phyloP scores from a whole-genome alignment of 768 basidiomycete genomes.

The Pilatotrama ljubarskyi region DNA sequence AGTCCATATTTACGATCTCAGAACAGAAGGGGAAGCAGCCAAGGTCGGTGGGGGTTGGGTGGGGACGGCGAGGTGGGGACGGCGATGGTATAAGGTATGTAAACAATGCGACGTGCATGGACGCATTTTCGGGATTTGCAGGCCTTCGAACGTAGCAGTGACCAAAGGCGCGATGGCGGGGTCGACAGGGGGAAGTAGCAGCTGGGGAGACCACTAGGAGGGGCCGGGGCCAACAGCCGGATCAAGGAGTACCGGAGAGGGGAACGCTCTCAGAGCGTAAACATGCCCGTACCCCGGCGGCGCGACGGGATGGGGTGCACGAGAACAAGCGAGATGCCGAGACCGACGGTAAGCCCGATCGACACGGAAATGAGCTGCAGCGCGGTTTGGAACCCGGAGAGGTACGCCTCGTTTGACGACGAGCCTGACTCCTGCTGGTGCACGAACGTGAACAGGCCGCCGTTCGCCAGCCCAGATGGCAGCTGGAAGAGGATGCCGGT shows the following conservation, averaged over 20 bases:
- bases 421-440: conserved; percentile 53
- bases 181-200: too few relatives aligned
- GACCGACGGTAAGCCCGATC: conserved; percentile 77
- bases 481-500: conserved; percentile 85
- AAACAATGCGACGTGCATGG: too few relatives aligned
- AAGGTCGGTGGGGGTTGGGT: too few relatives aligned
- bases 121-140: too few relatives aligned
- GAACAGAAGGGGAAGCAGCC: too few relatives aligned
- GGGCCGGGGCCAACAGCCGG: too few relatives aligned
- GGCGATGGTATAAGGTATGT: too few relatives aligned
- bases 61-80: too few relatives aligned
- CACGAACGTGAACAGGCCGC: conserved; percentile 75
- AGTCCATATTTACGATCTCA: too few relatives aligned
- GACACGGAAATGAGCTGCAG: conserved; percentile 76
- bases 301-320: conserved; percentile 65
- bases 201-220: too few relatives aligned
- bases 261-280: conserved; percentile 34
- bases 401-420: conserved; percentile 48
- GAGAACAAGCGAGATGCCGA: conserved; percentile 67
- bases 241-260: not conserved
- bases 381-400: conserved; percentile 73
- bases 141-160: too few relatives aligned
- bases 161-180: too few relatives aligned
- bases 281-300: conserved; percentile 57
- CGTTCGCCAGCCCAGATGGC: conserved; percentile 77